phyloP scores from a whole-genome alignment of 768 basidiomycete species.

The Pisolithus sp. region DNA sequence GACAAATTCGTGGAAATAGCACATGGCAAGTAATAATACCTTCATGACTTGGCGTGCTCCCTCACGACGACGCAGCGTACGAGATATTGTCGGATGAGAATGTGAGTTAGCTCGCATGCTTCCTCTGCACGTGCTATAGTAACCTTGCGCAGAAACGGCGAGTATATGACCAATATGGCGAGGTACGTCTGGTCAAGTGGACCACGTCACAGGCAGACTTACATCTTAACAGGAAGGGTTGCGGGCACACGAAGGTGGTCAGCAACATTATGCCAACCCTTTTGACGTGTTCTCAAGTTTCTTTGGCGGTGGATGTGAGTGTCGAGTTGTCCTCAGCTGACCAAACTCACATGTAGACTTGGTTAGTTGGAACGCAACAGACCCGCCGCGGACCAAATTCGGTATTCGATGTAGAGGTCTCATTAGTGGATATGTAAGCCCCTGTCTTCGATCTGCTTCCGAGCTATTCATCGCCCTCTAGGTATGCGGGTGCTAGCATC shows the following conservation, averaged over 20 bases:
- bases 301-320: constrained; percentile 79
- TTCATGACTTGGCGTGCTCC: constrained; percentile 2
- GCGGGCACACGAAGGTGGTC: constrained; percentile 87
- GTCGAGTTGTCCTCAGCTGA: not conserved
- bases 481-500: constrained; percentile 80
- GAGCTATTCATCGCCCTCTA: constrained; percentile 21
- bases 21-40: constrained; percentile 52
- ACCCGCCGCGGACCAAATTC: constrained; percentile 70
- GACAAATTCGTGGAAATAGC: constrained; percentile 88
- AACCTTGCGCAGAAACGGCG: constrained; percentile 62
- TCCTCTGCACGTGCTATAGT: constrained; percentile 1
- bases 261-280: constrained; percentile 69
- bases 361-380: constrained; percentile 36
- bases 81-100: constrained; percentile 87
- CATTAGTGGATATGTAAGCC: constrained; percentile 74
- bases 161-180: constrained; percentile 93
- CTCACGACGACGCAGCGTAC: constrained; percentile 52
- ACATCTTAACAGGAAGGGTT: constrained; percentile 64
- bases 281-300: constrained; percentile 93
- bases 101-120: constrained; percentile 35
- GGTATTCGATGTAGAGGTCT: constrained; percentile 78
- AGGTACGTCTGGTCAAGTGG: constrained; percentile 37
- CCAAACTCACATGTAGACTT: not conserved
- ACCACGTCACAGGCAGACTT: constrained; percentile 1
- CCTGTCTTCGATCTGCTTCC: not conserved